Evolutionary conservation across 140 eudicot species (phyloP), one percentile per base, ranked within the genome.

Genomic region (Senecio squalidus): DNA sequence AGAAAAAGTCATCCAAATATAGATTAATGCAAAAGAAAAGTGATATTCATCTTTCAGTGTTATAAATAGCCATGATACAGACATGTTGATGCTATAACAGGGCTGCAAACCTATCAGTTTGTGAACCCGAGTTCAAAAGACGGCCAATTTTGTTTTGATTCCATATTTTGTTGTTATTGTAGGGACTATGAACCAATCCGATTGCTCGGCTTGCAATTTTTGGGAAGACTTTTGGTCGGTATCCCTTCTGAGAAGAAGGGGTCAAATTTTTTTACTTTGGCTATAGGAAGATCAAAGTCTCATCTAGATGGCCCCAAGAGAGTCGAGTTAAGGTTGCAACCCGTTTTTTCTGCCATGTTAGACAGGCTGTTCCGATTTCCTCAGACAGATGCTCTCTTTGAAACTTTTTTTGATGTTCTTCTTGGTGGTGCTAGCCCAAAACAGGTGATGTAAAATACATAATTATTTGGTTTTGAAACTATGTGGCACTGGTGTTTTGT

Each of bases 351-450:
- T 24, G 77, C 85, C 52, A 82, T 92, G 52, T 80, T 94, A 28
- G 92, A 84, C 22, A 84, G 96, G 77, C 83, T 92, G 24, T 92
- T 88, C 64, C 76, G 58, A 30, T 92, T 79, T 60, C 96, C 96
- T 40, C 87, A 82, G 73, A 88, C 95, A 64, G 99, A 92, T 62
- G 36, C 52, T 67, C 75, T 92, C 6, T 81, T 86, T 71, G 95
- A 93, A 43, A 76, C 96, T 21, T 64, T 92, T 67, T 92, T 92
- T 71, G 99, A 92, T 73, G 87, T 78, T 60, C 96, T 92, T 60
- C 95, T 92, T 54, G 96, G 95, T 38, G 96, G 99, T 77, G 99
- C 96, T 56, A 92, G 99, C 71, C 96, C 96, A 10, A 92, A 78
- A 79, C 99, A 92, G 96, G 98, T 92, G 36, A 71, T 63, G 26